These are phyloP conservation scores for Lactarius hatsudake DNA, from an alignment of 768 basidiomycete genomes.

Conservation along the genomic window DNA sequence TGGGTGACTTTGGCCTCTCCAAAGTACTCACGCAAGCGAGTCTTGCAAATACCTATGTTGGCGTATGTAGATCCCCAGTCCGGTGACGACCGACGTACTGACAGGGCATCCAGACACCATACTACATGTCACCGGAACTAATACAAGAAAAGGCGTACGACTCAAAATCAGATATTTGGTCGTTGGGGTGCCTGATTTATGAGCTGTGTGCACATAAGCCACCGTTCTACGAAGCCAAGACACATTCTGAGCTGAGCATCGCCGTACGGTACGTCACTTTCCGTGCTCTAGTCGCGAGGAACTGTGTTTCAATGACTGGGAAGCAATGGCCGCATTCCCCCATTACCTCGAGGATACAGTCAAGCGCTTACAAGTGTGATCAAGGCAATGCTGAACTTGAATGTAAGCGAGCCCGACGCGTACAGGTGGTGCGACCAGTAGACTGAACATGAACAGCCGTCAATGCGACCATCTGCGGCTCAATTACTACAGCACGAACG, in stretches of 20 bases:
- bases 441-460: constrained; percentile 50
- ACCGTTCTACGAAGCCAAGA: constrained; percentile 91
- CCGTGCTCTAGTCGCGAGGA: background rate
- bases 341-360: constrained; percentile 81
- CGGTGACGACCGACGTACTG: background rate
- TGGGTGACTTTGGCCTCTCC: constrained; percentile 95
- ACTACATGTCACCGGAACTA: constrained; percentile 99
- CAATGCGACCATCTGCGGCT: constrained; percentile 79
- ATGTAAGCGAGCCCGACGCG: constrained; percentile 47
- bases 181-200: constrained; percentile 92
- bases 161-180: constrained; percentile 98
- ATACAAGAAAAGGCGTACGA: constrained; percentile 98
- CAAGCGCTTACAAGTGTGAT: constrained; percentile 69
- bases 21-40: constrained; percentile 86
- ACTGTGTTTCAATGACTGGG: background rate
- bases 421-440: background rate
- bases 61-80: constrained; percentile 51
- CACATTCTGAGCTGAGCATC: constrained; percentile 80
- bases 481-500: constrained; percentile 82
- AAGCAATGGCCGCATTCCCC: constrained; percentile 88
- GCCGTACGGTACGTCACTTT: constrained; percentile 61
- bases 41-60: constrained; percentile 96
- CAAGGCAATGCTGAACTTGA: constrained; percentile 83
- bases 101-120: constrained; percentile 74
- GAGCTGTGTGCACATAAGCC: constrained; percentile 94